A percentile compares a stretch with the other conserved stretches of the same genome.
Evolutionary conservation across 2,329 filamentous ascomycete species (phyloP).

Genomic region (Aspergillus sp.): DNA sequence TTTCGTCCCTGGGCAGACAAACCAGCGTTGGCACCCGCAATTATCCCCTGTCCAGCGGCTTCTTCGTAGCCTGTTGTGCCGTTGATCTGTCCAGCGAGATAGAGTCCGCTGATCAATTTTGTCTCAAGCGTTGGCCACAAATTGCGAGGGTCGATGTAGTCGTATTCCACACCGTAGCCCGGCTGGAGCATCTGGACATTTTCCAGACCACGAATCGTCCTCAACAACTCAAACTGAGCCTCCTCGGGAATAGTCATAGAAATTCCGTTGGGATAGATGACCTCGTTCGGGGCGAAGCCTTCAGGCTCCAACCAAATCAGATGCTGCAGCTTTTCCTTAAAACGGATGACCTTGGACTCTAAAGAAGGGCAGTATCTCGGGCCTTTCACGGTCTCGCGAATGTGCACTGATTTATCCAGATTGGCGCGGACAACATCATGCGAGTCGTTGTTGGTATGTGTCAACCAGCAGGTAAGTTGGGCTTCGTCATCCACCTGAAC

Average conservation of each 20-base stretch:
- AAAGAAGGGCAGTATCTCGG: constrained; percentile 94
- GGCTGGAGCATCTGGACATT: constrained; percentile 89
- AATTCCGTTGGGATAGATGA: constrained; percentile 94
- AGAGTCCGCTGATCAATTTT: constrained; percentile 84
- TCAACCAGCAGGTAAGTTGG: constrained; percentile 83
- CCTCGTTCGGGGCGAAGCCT: constrained; percentile 76
- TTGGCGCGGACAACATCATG: constrained; percentile 85
- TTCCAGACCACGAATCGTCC: constrained; percentile 83
- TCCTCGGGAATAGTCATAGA: constrained; percentile 94
- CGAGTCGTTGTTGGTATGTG: constrained; percentile 78
- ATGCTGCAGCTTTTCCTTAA: constrained; percentile 75
- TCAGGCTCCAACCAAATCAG: constrained; percentile 98
- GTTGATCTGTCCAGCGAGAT: constrained; percentile 94
- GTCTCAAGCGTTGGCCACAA: constrained; percentile 89
- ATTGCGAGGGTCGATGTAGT: constrained; percentile 92
- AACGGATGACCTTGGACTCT: constrained; percentile 90
- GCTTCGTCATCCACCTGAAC: constrained; percentile 69
- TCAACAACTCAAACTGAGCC: constrained; percentile 80
- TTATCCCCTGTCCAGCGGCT: constrained; percentile 86
- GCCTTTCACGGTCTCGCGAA: constrained; percentile 90
- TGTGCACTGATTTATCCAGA: constrained; percentile 94
- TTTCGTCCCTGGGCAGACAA: constrained; percentile 67
- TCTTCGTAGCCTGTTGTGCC: constrained; percentile 98
- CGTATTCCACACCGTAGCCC: constrained; percentile 96
- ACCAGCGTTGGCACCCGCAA: constrained; percentile 93